Evolutionary conservation across 164 flowering plant genomes (phyloP).

Genomic region (Stephania cephalantha): DNA sequence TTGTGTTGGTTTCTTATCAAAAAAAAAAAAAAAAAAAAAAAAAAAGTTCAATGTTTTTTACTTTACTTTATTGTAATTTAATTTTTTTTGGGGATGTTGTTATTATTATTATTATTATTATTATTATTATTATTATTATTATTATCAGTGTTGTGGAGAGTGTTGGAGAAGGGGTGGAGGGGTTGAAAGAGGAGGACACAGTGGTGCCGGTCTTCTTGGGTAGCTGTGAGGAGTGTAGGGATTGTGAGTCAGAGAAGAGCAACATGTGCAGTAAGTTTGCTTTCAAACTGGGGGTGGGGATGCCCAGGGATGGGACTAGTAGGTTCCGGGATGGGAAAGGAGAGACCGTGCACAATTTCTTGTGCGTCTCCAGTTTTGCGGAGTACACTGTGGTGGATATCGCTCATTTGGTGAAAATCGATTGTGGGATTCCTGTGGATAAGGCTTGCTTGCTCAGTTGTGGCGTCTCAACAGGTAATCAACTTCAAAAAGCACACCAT

Average conservation of each 20-base stretch:
- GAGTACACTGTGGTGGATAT: constrained; percentile 65
- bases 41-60: no score
- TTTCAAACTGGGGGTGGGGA: not conserved
- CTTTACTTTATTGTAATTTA: no score
- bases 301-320: constrained; percentile 49
- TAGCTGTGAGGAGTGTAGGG: constrained; percentile 51
- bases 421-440: constrained; percentile 30
- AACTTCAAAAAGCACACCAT: no score
- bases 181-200: constrained; percentile 48
- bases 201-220: constrained; percentile 48
- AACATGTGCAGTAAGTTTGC: constrained; percentile 38
- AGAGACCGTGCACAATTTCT: constrained; percentile 31
- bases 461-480: constrained; percentile 52
- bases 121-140: not conserved
- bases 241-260: constrained; percentile 48
- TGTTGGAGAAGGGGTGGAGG: constrained; percentile 52
- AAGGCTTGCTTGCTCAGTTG: constrained; percentile 65
- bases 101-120: not conserved
- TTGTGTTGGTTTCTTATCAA: no score
- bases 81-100: not conserved
- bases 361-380: constrained; percentile 46
- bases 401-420: constrained; percentile 34
- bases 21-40: no score
- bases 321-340: constrained; percentile 42
- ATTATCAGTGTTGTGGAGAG: constrained; percentile 54